phyloP scores from a whole-genome alignment of 2,329 filamentous ascomycete genomes.

The Aspergillus ochraceus region DNA sequence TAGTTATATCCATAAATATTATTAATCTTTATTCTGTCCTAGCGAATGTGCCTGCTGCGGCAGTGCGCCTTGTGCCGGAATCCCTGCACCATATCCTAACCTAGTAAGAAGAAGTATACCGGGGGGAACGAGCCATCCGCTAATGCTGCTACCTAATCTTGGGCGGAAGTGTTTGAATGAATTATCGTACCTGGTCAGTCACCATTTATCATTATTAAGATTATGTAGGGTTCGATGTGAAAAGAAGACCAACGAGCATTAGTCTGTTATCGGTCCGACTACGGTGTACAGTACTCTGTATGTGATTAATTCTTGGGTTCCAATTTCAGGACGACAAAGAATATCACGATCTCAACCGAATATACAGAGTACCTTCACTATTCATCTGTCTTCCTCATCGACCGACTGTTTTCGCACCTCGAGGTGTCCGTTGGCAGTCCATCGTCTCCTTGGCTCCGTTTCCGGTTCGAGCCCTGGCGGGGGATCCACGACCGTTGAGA shows the following conservation, averaged over 20 bases:
- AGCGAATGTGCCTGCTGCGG: too few relatives aligned
- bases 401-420: constrained; percentile 13
- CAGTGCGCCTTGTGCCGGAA: neutral
- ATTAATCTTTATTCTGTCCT: neutral
- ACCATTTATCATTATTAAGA: too few relatives aligned
- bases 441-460: constrained; percentile 28
- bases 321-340: neutral
- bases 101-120: too few relatives aligned
- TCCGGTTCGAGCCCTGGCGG: constrained; percentile 36
- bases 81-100: too few relatives aligned
- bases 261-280: neutral
- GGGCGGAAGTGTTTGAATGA: too few relatives aligned
- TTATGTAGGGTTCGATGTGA: too few relatives aligned
- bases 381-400: too few relatives aligned
- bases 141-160: neutral
- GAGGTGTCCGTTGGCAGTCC: constrained; percentile 17
- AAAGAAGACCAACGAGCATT: neutral
- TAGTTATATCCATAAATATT: constrained; percentile 2
- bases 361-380: too few relatives aligned
- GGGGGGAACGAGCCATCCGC: too few relatives aligned
- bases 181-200: too few relatives aligned
- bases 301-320: neutral
- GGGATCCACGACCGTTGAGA: constrained; percentile 34
- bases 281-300: too few relatives aligned
- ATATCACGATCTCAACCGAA: too few relatives aligned